Evolutionary conservation across 345 rosid genomes (phyloP).

Genomic region (Eutrema heterophyllum): DNA sequence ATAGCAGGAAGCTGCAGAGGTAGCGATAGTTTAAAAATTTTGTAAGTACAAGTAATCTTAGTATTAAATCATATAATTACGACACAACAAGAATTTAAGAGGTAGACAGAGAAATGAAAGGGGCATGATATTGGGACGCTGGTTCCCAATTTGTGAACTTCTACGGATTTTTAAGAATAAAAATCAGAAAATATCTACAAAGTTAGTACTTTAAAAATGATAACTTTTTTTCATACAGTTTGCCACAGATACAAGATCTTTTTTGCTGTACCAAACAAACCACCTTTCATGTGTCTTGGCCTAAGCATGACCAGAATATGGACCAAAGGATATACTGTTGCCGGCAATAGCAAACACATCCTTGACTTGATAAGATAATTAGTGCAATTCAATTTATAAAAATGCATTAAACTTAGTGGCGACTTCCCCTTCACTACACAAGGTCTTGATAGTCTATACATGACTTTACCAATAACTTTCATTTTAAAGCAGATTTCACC

Average conservation of each 20-base stretch:
- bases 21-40: background rate
- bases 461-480: too few species aligned
- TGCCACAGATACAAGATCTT: background rate
- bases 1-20: conserved; percentile 7
- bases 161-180: background rate
- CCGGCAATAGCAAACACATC: background rate
- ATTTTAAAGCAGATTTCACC: background rate
- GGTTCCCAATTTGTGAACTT: background rate
- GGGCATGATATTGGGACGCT: background rate
- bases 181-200: background rate
- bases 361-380: background rate
- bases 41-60: background rate
- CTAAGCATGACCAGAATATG: background rate
- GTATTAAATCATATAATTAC: background rate
- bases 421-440: conserved; percentile 5
- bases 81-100: background rate
- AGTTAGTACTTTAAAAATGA: background rate
- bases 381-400: background rate
- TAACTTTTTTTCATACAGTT: background rate
- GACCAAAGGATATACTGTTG: background rate
- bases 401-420: background rate
- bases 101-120: background rate
- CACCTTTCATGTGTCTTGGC: background rate
- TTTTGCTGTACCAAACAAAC: background rate
- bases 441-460: conserved; percentile 12